Conservation (phyloP, 116 monocot species). For the Trichopus zeylanicus region DNA sequence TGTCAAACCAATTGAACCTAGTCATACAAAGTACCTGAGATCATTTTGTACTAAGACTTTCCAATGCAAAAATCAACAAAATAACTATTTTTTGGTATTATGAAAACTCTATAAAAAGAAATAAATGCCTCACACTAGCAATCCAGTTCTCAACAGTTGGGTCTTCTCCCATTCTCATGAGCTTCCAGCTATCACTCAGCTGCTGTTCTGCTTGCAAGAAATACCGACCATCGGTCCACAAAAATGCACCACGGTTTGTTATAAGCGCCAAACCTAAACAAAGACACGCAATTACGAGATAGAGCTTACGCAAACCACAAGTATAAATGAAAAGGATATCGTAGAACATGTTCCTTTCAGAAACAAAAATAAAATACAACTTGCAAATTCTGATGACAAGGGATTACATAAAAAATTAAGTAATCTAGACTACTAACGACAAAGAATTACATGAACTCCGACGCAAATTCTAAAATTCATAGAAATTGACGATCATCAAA, state of each 20-base stretch:
- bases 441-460: too few species aligned
- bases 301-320: background rate
- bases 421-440: too few species aligned
- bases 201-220: conserved; percentile 90
- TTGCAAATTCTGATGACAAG: too few species aligned
- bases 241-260: conserved; percentile 65
- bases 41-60: background rate
- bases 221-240: conserved; percentile 98
- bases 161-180: conserved; percentile 90
- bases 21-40: too few species aligned
- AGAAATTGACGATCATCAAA: too few species aligned
- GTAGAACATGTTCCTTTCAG: too few species aligned
- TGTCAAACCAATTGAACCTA: too few species aligned
- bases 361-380: too few species aligned
- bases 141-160: conserved; percentile 77
- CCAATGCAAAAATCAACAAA: background rate
- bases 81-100: background rate
- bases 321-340: too few species aligned
- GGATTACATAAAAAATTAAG: too few species aligned
- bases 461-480: too few species aligned
- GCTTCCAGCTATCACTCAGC: conserved; percentile 76
- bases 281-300: background rate
- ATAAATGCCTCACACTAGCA: conserved; percentile 48
- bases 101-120: background rate
- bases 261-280: conserved; percentile 82